Conservation (phyloP, 2,329 filamentous ascomycete species). For the Coleophoma eucalyptorum region DNA sequence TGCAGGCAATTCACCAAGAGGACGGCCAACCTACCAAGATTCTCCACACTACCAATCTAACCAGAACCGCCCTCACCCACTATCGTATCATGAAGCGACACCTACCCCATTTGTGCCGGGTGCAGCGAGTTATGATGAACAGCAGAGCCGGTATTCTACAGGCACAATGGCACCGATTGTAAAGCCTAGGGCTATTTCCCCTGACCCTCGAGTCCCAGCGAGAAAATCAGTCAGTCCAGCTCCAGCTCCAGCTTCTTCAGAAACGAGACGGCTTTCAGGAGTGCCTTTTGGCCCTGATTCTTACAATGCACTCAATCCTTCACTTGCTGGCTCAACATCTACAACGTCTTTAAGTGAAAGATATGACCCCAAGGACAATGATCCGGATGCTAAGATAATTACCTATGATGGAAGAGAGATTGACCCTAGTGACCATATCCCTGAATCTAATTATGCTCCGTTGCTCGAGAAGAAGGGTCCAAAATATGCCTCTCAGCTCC, state of each 20-base stretch:
- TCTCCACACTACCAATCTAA: constrained; percentile 19
- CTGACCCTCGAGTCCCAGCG: constrained; percentile 12
- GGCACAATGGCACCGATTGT: constrained; percentile 26
- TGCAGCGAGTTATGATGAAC: constrained; percentile 21
- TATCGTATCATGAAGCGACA: constrained; percentile 21
- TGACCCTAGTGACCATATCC: constrained; percentile 77
- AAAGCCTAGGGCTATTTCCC: constrained; percentile 21
- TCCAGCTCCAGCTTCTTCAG: constrained; percentile 53
- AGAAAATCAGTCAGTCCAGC: constrained; percentile 75
- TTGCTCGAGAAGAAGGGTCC: constrained; percentile 42
- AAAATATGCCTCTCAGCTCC: constrained; percentile 31
- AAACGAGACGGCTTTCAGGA: constrained; percentile 49
- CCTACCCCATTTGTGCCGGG: constrained; percentile 16
- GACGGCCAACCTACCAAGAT: constrained; percentile 25
- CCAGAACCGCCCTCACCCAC: constrained; percentile 12
- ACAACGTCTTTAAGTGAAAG: constrained; percentile 20
- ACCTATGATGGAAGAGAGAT: constrained; percentile 72
- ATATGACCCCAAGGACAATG: constrained; percentile 32
- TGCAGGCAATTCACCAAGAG: constrained; percentile 35
- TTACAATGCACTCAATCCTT: constrained; percentile 69
- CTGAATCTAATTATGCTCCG: constrained; percentile 42
- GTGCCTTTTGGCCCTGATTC: constrained; percentile 73
- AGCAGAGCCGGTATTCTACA: constrained; percentile 18
- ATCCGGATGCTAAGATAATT: constrained; percentile 66
- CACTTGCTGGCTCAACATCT: constrained; percentile 29